Evolutionary conservation across 2,329 filamentous ascomycete genomes (phyloP), one percentile per base, ranked within the genome.

Genomic region (Amesomyces nigricolor): DNA sequence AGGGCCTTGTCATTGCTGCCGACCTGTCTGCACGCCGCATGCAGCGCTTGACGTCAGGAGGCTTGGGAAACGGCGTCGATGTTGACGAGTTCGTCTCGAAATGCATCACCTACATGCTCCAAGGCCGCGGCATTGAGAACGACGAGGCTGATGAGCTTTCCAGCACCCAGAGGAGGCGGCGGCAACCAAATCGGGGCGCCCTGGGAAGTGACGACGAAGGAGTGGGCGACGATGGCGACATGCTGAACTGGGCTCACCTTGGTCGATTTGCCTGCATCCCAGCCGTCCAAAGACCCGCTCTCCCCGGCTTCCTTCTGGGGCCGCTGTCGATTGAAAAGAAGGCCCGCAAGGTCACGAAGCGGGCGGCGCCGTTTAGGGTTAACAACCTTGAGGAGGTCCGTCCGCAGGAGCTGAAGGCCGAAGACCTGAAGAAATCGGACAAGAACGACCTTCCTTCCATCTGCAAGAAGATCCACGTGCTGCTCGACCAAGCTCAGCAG

Each of bases 1-100:
- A 88, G n/a, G 77, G 95, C 26, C 78, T 97, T 3, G 87, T 96
- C 47, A 85, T 81, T 60, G 85, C 89, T 0, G 88, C 89, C 5
- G 91, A 96, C 61, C 72, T 95, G 4, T 86, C 88, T 0, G 86
- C 87, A 64, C 89, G 88, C 63, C 91, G 90, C 67, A 86, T 89
- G 0, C 77, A 86, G 43, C 83, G 86, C 50, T 78, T 95, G 26
- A 83, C 87, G 1, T 77, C 89, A 30, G 91, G 91, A 6, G 86
- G 87, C 63, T 74, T 80, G 2, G 82, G 83, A 2, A 83, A 87
- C 49, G 89, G 91, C 7, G 74, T 99, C 19, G 91, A 97, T 65
- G 78, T 95, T 0, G 91, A 97, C 58, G 89, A 96, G 64, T 95
- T 97, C 65, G 83, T 97, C 13, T 88, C 88, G 0, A 95, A 95